These are phyloP conservation scores for Claviceps sp. DNA, from an alignment of 2,329 filamentous ascomycete genomes.

Conservation along the genomic window DNA sequence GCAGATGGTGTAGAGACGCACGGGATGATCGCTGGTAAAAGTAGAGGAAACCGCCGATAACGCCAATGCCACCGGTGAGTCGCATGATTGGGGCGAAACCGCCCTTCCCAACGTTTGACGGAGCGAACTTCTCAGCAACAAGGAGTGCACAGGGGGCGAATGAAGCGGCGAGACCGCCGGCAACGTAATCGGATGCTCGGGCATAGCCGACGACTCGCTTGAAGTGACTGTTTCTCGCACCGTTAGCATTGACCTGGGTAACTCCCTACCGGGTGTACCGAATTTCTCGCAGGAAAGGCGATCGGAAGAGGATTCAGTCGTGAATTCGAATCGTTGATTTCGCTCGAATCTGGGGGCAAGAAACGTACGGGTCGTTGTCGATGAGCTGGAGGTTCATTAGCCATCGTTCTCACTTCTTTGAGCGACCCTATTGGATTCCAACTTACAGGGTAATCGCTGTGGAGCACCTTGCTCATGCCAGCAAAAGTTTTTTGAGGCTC, in stretches of 20 bases:
- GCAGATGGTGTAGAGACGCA: conserved; percentile 33
- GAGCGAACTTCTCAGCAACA: conserved; percentile 70
- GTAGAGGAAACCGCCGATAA: conserved; percentile 67
- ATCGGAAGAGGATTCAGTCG: too few species aligned
- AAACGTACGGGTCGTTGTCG: conserved; percentile 85
- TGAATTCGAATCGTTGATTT: too few species aligned
- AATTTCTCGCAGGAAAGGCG: too few species aligned
- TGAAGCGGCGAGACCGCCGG: conserved; percentile 55
- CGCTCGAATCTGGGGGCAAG: neutral
- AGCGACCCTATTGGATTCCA: conserved; percentile 11
- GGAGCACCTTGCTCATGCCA: conserved; percentile 54
- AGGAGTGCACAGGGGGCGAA: conserved; percentile 61
- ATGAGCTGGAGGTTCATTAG: conserved; percentile 58
- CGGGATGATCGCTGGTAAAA: conserved; percentile 74
- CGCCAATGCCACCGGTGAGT: conserved; percentile 56
- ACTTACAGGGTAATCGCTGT: conserved; percentile 79
- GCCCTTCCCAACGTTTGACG: conserved; percentile 70
- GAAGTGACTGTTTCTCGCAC: conserved; percentile 54
- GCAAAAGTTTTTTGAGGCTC: conserved; percentile 22
- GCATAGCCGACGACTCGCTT: conserved; percentile 82
- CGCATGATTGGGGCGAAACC: conserved; percentile 78
- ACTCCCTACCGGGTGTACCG: too few species aligned
- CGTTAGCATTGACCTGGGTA: conserved; percentile 12
- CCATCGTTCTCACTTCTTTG: conserved; percentile 1
- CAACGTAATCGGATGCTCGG: conserved; percentile 67